A percentile compares a stretch with the other conserved stretches of the same genome.
Evolutionary conservation across 1,284 basidiomycete genomes (phyloP).

Genomic region (Farysia itapuensis): DNA sequence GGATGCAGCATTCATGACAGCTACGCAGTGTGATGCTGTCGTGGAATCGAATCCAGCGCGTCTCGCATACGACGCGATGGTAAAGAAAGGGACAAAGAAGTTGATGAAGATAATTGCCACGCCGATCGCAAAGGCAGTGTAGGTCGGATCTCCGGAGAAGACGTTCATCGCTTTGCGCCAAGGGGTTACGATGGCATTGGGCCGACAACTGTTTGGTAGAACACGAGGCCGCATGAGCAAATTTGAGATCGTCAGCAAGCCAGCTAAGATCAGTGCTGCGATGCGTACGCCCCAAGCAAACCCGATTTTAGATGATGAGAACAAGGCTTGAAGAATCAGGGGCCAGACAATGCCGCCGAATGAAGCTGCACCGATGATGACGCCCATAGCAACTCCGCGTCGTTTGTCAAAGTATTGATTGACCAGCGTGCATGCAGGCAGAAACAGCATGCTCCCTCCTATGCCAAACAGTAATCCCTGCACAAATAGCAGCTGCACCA

Average conservation of each 20-base stretch:
- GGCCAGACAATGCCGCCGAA: slow-evolving; percentile 41
- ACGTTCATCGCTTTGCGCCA: slow-evolving; percentile 17
- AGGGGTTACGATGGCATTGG: not conserved
- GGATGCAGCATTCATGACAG: slow-evolving; percentile 30
- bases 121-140: slow-evolving; percentile 26
- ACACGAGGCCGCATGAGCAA: slow-evolving; percentile 21
- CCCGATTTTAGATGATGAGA: slow-evolving; percentile 15
- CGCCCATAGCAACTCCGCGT: slow-evolving; percentile 26
- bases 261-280: slow-evolving; percentile 15
- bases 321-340: slow-evolving; percentile 14
- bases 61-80: slow-evolving; percentile 31
- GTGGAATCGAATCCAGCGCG: slow-evolving; percentile 9
- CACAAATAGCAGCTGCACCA: slow-evolving; percentile 18
- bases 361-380: slow-evolving; percentile 28
- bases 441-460: slow-evolving; percentile 33
- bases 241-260: slow-evolving; percentile 24
- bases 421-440: slow-evolving; percentile 30
- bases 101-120: slow-evolving; percentile 26
- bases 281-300: slow-evolving; percentile 29
- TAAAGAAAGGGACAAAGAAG: slow-evolving; percentile 38
- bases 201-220: slow-evolving; percentile 1
- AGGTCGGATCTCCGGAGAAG: slow-evolving; percentile 12
- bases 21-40: slow-evolving; percentile 26
- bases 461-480: slow-evolving; percentile 25
- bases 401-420: slow-evolving; percentile 35